Percentiles rank a stretch among this genome's conserved stretches.
These are phyloP conservation scores for Alternaria gansuensis DNA, from an alignment of 2,329 filamentous ascomycete species.

Conservation along the genomic window DNA sequence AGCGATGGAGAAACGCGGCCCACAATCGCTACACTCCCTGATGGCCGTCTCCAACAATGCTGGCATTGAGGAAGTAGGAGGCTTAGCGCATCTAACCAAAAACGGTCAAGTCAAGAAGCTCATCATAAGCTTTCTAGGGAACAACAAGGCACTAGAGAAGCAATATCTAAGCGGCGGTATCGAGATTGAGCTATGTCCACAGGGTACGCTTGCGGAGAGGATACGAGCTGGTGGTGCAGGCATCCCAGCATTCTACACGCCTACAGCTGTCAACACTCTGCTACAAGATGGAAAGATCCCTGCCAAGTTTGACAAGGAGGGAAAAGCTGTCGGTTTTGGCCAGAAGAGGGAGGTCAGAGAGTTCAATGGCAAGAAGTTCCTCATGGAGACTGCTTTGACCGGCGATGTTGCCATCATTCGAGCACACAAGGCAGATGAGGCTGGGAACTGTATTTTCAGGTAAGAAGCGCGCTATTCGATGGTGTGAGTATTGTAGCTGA, in stretches of 20 bases:
- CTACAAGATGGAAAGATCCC: constrained; percentile 74
- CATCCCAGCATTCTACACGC: constrained; percentile 83
- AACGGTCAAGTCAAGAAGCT: constrained; percentile 75
- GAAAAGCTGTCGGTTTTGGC: constrained; percentile 69
- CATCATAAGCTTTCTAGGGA: constrained; percentile 79
- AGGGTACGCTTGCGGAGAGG: constrained; percentile 77
- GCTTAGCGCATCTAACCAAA: constrained; percentile 72
- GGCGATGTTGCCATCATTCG: constrained; percentile 80
- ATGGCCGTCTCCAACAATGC: constrained; percentile 86
- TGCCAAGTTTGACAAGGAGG: constrained; percentile 65
- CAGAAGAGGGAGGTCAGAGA: constrained; percentile 73
- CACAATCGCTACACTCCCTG: constrained; percentile 55
- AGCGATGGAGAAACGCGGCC: constrained; percentile 46
- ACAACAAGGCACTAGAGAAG: constrained; percentile 78
- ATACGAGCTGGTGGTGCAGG: constrained; percentile 77
- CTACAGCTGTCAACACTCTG: constrained; percentile 72
- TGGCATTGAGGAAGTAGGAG: constrained; percentile 70
- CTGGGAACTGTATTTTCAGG: constrained; percentile 78
- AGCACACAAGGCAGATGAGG: constrained; percentile 78
- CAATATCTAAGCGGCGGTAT: constrained; percentile 77
- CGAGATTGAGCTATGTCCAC: constrained; percentile 78
- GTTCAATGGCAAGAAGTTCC: constrained; percentile 75
- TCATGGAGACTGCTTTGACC: constrained; percentile 79
- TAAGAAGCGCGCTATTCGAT: constrained; percentile 15
- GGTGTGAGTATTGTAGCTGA: constrained; percentile 6